Percentiles rank a stretch among this genome's conserved stretches.
These are phyloP conservation scores for Lentinus polychrous DNA, from an alignment of 1,284 basidiomycete genomes.

Conservation along the genomic window DNA sequence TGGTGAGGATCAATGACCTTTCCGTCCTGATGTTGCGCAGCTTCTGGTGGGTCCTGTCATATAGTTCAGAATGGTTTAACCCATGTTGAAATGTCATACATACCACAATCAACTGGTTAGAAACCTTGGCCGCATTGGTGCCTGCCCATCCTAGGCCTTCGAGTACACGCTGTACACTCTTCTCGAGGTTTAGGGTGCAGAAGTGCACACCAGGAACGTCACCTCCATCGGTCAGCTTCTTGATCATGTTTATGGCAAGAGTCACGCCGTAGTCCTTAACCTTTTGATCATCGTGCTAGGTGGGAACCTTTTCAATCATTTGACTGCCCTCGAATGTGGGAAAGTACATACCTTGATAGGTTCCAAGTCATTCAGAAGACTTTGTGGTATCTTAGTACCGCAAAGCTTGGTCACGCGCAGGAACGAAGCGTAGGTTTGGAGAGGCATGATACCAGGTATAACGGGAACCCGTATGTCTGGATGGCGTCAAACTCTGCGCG, in stretches of 20 bases:
- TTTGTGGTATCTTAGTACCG: conserved; percentile 72
- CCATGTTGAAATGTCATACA: conserved; percentile 16
- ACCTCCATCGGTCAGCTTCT: conserved; percentile 44
- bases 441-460: conserved; percentile 96
- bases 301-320: conserved; percentile 11
- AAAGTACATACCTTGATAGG: conserved; percentile 63
- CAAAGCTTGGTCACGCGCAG: conserved; percentile 86
- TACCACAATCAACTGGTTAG: conserved; percentile 69
- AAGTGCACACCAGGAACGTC: conserved; percentile 85
- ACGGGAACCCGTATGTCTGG: conserved; percentile 87
- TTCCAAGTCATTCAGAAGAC: conserved; percentile 66
- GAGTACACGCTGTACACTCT: conserved; percentile 87
- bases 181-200: conserved; percentile 96
- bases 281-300: conserved; percentile 88
- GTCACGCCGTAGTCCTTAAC: conserved; percentile 87
- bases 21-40: conserved; percentile 24
- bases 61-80: not conserved
- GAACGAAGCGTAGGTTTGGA: conserved; percentile 95
- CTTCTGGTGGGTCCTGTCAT: conserved; percentile 18
- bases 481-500: conserved; percentile 8
- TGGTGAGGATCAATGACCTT: conserved; percentile 54
- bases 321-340: not conserved
- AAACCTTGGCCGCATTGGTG: conserved; percentile 25
- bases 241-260: conserved; percentile 75
- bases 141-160: conserved; percentile 72